Conservation (phyloP, 2,329 filamentous ascomycete genomes). For the Nigrospora sphaerica region DNA sequence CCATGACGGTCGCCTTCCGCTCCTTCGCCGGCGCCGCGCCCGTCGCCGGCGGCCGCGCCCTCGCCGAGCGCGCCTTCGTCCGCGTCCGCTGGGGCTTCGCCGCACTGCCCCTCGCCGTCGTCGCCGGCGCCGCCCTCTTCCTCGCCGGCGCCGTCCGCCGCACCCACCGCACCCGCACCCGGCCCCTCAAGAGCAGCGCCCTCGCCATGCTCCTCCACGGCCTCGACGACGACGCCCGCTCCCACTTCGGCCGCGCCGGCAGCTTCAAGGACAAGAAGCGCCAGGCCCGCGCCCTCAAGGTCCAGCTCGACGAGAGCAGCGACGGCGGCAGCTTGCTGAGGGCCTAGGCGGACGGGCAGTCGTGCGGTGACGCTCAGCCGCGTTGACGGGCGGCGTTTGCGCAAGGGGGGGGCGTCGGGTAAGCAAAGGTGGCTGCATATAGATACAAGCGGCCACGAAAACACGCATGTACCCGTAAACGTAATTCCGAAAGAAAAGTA, state of each 20-base stretch:
- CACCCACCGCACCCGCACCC: conserved; percentile 14
- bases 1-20: conserved; percentile 26
- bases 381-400: not conserved
- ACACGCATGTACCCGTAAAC: too few relatives aligned
- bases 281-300: conserved; percentile 15
- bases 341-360: not conserved
- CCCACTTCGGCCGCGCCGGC: conserved; percentile 11
- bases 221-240: conserved; percentile 19
- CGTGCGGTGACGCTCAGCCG: not conserved
- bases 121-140: conserved; percentile 21
- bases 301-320: conserved; percentile 16
- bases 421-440: too few relatives aligned
- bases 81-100: conserved; percentile 28
- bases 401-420: not conserved
- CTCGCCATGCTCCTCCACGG: conserved; percentile 27
- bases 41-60: conserved; percentile 17
- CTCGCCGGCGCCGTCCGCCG: conserved; percentile 17
- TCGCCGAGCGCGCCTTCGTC: conserved; percentile 22
- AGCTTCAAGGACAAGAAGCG: conserved; percentile 14
- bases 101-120: conserved; percentile 20
- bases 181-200: conserved; percentile 27
- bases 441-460: too few relatives aligned
- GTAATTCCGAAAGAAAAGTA: too few relatives aligned
- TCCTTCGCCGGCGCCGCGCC: conserved; percentile 16
- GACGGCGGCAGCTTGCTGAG: conserved; percentile 6